These are phyloP conservation scores for Candida stauntonica DNA, from an alignment of 805 yeast species.

Conservation along the genomic window DNA sequence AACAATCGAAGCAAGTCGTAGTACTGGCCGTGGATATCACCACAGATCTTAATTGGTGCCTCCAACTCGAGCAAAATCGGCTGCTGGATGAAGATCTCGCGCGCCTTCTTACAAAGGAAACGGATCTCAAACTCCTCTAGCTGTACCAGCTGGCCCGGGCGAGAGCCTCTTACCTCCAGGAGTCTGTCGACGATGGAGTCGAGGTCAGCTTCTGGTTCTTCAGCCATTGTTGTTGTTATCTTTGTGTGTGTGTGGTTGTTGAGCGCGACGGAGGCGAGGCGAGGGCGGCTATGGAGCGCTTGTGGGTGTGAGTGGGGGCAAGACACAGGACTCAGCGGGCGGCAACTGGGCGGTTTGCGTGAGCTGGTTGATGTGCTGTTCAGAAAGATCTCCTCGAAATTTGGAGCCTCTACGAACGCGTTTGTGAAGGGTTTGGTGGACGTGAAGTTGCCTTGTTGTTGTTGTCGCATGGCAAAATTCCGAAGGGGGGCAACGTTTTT, in stretches of 20 bases:
- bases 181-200: constrained; percentile 96
- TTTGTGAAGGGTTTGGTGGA: no score
- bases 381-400: no score
- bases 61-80: constrained; percentile 93
- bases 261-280: constrained; percentile 1
- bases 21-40: constrained; percentile 98
- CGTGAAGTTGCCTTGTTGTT: not conserved
- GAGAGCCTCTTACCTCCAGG: constrained; percentile 94
- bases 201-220: constrained; percentile 78
- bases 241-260: constrained; percentile 6
- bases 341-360: constrained; percentile 2
- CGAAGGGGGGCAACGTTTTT: constrained; percentile 5
- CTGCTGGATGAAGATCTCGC: constrained; percentile 96
- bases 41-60: constrained; percentile 94
- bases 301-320: constrained; percentile 4
- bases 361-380: not conserved
- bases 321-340: constrained; percentile 4
- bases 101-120: constrained; percentile 92
- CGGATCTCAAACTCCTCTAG: constrained; percentile 92
- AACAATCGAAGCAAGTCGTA: constrained; percentile 91
- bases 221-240: constrained; percentile 29
- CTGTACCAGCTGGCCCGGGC: constrained; percentile 97
- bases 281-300: constrained; percentile 1
- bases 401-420: no score
- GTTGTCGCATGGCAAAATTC: constrained; percentile 5